Evolutionary conservation across 2,329 filamentous ascomycete genomes (phyloP).

Genomic region (Bertia moriformis): DNA sequence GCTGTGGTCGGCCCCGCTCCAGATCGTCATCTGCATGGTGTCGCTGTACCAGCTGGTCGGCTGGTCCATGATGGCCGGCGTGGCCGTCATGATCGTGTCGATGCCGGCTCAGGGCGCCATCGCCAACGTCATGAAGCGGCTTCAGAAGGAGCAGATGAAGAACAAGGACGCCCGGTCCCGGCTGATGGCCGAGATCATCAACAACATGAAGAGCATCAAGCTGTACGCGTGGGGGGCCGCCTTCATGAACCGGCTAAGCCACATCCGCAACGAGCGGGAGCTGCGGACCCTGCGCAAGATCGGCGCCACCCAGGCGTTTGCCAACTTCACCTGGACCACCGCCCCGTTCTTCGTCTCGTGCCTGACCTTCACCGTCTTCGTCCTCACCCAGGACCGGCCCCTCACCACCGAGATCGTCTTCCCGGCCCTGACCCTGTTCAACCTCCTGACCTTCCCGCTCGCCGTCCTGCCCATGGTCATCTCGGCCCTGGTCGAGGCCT

Average conservation of each 20-base stretch:
- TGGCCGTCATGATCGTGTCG: constrained; percentile 93
- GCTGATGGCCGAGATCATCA: constrained; percentile 91
- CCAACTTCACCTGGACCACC: constrained; percentile 96
- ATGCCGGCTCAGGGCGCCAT: constrained; percentile 90
- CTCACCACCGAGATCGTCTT: constrained; percentile 92
- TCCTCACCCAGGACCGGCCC: constrained; percentile 66
- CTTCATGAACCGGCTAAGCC: constrained; percentile 95
- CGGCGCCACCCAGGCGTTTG: constrained; percentile 80
- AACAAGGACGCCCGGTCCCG: constrained; percentile 92
- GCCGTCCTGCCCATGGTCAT: constrained; percentile 96
- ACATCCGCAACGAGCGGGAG: constrained; percentile 89
- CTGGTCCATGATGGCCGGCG: constrained; percentile 85
- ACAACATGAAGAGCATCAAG: constrained; percentile 99
- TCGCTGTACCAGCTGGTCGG: constrained; percentile 93
- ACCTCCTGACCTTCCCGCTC: constrained; percentile 85
- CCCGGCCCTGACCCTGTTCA: constrained; percentile 83
- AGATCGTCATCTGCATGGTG: constrained; percentile 88
- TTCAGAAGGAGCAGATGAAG: constrained; percentile 97
- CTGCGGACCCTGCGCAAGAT: constrained; percentile 92
- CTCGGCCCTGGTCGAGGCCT: constrained; percentile 85
- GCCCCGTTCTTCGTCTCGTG: constrained; percentile 96
- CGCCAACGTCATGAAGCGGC: constrained; percentile 78
- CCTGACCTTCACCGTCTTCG: constrained; percentile 88
- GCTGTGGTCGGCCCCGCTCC: constrained; percentile 91
- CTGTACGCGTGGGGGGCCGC: constrained; percentile 93